phyloP scores from a whole-genome alignment of 768 basidiomycete genomes.

The Rhodotorula diobovata region DNA sequence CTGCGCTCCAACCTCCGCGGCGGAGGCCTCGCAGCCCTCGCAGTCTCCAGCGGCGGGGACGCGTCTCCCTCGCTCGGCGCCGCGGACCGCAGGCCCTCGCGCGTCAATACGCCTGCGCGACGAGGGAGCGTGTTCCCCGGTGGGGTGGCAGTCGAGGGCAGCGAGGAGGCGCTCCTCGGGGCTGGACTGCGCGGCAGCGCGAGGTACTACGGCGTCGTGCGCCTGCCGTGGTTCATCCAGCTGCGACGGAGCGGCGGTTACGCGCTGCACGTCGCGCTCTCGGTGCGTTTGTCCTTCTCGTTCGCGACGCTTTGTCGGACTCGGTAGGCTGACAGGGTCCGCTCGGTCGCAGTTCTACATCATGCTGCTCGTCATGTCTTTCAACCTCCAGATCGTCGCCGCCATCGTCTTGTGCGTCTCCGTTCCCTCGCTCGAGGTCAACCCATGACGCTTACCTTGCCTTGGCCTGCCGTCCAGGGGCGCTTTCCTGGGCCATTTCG shows the following conservation, averaged over 20 bases:
- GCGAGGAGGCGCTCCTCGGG: slow-evolving; percentile 16
- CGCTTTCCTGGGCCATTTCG: slow-evolving; percentile 28
- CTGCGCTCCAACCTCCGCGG: slow-evolving; percentile 26
- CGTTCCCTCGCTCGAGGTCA: neutral
- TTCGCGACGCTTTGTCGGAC: too few species aligned
- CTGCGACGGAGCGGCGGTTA: slow-evolving; percentile 9
- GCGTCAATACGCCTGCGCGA: neutral
- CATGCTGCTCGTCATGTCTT: slow-evolving; percentile 32
- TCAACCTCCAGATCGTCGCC: slow-evolving; percentile 30
- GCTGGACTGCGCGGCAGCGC: too few species aligned
- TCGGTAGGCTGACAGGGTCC: neutral
- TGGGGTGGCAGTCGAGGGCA: neutral
- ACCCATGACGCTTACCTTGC: too few species aligned
- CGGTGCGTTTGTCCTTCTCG: neutral
- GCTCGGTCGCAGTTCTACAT: slow-evolving; percentile 18
- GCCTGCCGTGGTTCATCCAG: slow-evolving; percentile 14
- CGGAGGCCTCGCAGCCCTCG: neutral
- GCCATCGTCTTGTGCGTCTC: slow-evolving; percentile 17
- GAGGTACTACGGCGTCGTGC: slow-evolving; percentile 19
- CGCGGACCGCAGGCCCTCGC: neutral
- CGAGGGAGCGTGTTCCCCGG: slow-evolving; percentile 16
- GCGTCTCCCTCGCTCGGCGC: neutral
- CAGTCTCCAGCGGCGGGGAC: neutral
- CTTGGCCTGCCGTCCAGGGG: slow-evolving; percentile 2
- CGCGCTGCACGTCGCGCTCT: slow-evolving; percentile 8